These are phyloP conservation scores for Tricholoma matsutake DNA, from an alignment of 768 basidiomycete species.

Conservation along the genomic window DNA sequence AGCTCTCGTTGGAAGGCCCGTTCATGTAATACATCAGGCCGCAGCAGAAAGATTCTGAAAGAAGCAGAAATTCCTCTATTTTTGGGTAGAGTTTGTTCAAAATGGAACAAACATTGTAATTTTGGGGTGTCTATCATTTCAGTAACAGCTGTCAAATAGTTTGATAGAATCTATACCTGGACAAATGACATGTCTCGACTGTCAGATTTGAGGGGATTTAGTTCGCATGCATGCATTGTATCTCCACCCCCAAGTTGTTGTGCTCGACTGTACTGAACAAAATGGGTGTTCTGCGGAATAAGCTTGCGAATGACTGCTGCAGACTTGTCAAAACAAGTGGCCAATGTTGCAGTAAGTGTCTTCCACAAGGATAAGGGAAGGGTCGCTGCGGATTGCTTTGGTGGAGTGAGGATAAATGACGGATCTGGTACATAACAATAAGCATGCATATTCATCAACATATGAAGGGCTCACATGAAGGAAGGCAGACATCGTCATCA, in stretches of 20 bases:
- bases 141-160: too few relatives aligned
- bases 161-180: constrained; percentile 19
- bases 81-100: too few relatives aligned
- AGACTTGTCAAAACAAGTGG: not conserved
- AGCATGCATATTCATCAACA: too few relatives aligned
- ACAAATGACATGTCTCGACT: constrained; percentile 30
- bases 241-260: constrained; percentile 27
- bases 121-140: too few relatives aligned
- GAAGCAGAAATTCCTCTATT: too few relatives aligned
- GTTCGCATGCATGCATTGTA: constrained; percentile 17
- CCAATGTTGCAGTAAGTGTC: not conserved
- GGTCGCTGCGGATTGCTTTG: not conserved
- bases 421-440: too few relatives aligned
- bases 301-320: not conserved
- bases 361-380: not conserved
- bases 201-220: constrained; percentile 14
- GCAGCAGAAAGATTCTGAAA: too few relatives aligned
- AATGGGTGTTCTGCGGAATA: not conserved
- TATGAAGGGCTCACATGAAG: too few relatives aligned
- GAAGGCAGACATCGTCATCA: too few relatives aligned
- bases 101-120: too few relatives aligned
- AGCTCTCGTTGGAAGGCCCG: too few relatives aligned
- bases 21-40: too few relatives aligned
- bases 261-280: constrained; percentile 26
- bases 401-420: not conserved